phyloP scores from a whole-genome alignment of 202 grass and related monocot genomes.

The Schoenoplectus triqueter region DNA sequence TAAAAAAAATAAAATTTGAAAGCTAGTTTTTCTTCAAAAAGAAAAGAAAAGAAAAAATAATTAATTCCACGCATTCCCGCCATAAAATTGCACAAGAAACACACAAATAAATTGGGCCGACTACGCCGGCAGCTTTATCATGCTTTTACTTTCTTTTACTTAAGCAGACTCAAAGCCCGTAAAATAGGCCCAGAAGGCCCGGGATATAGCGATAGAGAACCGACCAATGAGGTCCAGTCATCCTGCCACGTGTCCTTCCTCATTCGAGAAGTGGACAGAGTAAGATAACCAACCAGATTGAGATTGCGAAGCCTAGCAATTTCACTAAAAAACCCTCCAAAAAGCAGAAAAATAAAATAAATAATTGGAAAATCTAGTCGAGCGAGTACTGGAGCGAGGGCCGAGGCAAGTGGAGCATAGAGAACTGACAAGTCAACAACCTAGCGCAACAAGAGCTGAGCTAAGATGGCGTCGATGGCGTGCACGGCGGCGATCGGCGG shows the following conservation, averaged over 20 bases:
- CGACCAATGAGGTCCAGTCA: conserved; percentile 26
- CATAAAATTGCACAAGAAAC: background rate
- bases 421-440: conserved; percentile 13
- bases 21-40: too few relatives aligned
- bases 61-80: too few relatives aligned
- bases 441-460: background rate
- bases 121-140: background rate
- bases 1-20: too few relatives aligned
- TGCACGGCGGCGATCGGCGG: conserved; percentile 38
- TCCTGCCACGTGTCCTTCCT: conserved; percentile 22
- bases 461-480: conserved; percentile 43
- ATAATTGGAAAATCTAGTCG: background rate
- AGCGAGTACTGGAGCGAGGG: background rate
- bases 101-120: background rate
- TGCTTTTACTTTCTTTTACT: background rate
- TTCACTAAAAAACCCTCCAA: conserved; percentile 13
- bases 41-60: too few relatives aligned
- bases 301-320: background rate
- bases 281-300: background rate
- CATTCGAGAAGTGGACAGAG: conserved; percentile 4
- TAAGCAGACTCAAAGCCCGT: background rate
- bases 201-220: conserved; percentile 31
- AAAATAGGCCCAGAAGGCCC: background rate
- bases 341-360: background rate
- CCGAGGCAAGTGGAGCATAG: background rate